Conservation (phyloP, 495 filamentous ascomycete species). For the Tricharina praecox region DNA sequence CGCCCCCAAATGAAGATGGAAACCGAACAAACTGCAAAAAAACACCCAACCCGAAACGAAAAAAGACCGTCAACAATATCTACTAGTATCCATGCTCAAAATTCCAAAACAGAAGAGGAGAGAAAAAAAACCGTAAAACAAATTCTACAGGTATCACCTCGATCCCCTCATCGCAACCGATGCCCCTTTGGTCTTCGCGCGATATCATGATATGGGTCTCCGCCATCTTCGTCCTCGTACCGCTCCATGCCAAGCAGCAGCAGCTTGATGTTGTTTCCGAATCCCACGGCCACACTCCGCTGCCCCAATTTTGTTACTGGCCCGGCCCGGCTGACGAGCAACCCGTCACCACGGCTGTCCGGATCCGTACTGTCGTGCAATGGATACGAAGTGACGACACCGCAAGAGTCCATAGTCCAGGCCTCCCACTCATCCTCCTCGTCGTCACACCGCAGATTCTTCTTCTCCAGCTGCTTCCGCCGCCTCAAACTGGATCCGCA, state of each 20-base stretch:
- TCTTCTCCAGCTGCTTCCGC: slow-evolving; percentile 16
- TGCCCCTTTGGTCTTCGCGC: slow-evolving; percentile 12
- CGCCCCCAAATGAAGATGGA: neutral
- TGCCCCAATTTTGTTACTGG: slow-evolving; percentile 42
- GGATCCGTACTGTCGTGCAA: slow-evolving; percentile 24
- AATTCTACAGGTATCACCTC: too few relatives aligned
- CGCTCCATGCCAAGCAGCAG: slow-evolving; percentile 44
- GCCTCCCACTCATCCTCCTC: slow-evolving; percentile 47
- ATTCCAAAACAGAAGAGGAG: too few relatives aligned
- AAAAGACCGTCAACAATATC: too few relatives aligned
- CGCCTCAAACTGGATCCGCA: slow-evolving; percentile 13
- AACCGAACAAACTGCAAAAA: neutral
- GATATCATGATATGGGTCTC: slow-evolving; percentile 21
- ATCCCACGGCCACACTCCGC: slow-evolving; percentile 43
- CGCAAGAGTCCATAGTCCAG: slow-evolving; percentile 41
- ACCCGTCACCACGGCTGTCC: slow-evolving; percentile 25
- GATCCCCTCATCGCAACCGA: slow-evolving; percentile 10
- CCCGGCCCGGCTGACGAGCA: slow-evolving; percentile 43
- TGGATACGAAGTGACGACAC: slow-evolving; percentile 29
- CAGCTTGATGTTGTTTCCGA: slow-evolving; percentile 52
- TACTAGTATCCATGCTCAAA: too few relatives aligned
- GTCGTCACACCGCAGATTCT: slow-evolving; percentile 10
- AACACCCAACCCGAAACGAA: neutral
- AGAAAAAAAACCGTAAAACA: too few relatives aligned
- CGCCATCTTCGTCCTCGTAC: slow-evolving; percentile 32